phyloP scores from a whole-genome alignment of 1,139 yeast genomes.

The Kodamaea suecica region DNA sequence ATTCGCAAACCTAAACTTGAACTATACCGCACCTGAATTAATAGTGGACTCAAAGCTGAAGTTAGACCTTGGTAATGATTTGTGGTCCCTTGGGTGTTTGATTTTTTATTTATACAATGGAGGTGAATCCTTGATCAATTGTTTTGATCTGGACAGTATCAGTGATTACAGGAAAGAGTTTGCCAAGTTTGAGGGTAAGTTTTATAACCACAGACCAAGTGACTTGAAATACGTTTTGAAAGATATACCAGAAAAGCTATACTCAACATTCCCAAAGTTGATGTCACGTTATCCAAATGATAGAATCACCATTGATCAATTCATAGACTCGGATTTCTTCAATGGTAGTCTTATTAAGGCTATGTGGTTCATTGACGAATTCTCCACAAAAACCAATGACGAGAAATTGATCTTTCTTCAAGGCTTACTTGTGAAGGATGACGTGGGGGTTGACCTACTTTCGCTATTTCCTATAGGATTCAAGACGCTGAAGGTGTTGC shows the following conservation, averaged over 20 bases:
- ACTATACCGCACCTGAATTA: constrained; percentile 76
- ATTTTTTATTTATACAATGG: constrained; percentile 61
- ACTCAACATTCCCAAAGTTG: constrained; percentile 32
- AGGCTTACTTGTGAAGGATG: constrained; percentile 46
- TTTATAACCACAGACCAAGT: constrained; percentile 41
- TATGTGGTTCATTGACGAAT: constrained; percentile 79
- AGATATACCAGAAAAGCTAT: constrained; percentile 35
- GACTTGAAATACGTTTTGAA: constrained; percentile 50
- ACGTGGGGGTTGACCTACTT: constrained; percentile 5
- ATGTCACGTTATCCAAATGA: constrained; percentile 44
- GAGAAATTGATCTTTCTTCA: constrained; percentile 70
- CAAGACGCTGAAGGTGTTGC: constrained; percentile 70
- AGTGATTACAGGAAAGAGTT: constrained; percentile 50
- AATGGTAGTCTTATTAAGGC: constrained; percentile 83
- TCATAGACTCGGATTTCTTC: constrained; percentile 56
- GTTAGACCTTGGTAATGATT: constrained; percentile 68
- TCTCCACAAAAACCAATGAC: constrained; percentile 65
- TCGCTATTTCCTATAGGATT: constrained; percentile 66
- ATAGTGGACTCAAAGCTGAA: constrained; percentile 50
- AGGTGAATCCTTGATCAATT: constrained; percentile 46
- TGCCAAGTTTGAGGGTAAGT: constrained; percentile 37
- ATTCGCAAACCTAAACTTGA: constrained; percentile 67
- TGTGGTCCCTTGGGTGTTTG: constrained; percentile 78
- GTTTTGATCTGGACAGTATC: constrained; percentile 46
- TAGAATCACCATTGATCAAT: constrained; percentile 47